Evolutionary conservation across 768 basidiomycete genomes (phyloP), one percentile per base, ranked within the genome.

Genomic region (Tylopilus plumbeoviolaceoides): DNA sequence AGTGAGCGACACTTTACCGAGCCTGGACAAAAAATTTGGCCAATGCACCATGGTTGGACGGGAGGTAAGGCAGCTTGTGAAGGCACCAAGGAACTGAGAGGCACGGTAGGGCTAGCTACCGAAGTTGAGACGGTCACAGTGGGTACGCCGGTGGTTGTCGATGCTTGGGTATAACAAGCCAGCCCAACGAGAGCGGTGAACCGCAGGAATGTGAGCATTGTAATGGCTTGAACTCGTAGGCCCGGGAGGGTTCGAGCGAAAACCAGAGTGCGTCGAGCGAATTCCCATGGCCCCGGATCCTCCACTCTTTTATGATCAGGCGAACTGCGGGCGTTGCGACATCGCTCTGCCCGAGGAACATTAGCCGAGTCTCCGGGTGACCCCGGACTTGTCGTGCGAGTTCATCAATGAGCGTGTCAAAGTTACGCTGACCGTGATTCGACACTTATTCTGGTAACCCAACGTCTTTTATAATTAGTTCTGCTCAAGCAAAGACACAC

Each of bases 11-110:
- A 18, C 59, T 84, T 54, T 63, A 91, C 90, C 23, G 76, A 50
- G 33, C 91, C 91, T 2, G 89, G 77, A 64, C 91, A 93, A 71
- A 90, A 93, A 48, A 93, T 90, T 48, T 86, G 69, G 43, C 78
- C 79, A 0, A 80, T 77, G 63, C 90, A 92, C 90, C 90, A 92
- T 41, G 76, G 68, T 70, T 92, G 90, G 39, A 69, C 73, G 1
- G 88, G 85, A 17, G 89, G 86, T 15, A 84, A 58, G 7, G 81
- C 68, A 21, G 68, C 78, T 59, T 89, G 86, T 1, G 87, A 82
- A 15, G 89, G 87, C 36, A 91, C 63, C n/a, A 70, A 53, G 18
- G 77, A 68, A 36, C 71, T 71, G 30, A 81, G 69, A 14, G 85
- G 58, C 0, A 71, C 81, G 1, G 87, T 79, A 10, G 88, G 79